Evolutionary conservation across 176 grass and related monocot genomes (phyloP).

Genomic region (Juncus inflexus): DNA sequence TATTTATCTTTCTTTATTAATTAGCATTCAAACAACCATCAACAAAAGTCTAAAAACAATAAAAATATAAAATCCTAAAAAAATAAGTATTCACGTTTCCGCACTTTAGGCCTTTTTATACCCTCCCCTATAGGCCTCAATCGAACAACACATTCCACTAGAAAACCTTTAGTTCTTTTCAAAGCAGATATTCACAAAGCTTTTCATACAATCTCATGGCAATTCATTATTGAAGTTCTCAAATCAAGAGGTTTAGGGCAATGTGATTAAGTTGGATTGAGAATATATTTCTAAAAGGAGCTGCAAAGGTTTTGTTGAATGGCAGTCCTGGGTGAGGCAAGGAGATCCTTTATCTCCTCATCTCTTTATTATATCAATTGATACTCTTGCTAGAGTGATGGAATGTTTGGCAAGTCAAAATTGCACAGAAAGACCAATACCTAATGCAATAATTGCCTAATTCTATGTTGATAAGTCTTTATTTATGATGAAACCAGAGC

Average conservation of each 20-base stretch:
- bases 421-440: no score
- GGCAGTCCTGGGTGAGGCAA: neutral
- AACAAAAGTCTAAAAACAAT: no score
- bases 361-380: neutral
- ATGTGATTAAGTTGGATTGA: neutral
- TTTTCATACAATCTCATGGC: neutral
- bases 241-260: neutral
- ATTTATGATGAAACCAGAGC: no score
- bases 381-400: neutral
- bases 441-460: neutral
- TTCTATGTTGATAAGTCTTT: neutral
- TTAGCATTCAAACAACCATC: no score
- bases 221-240: neutral
- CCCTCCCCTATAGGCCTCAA: no score
- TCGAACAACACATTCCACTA: no score
- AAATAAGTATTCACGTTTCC: no score
- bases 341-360: neutral
- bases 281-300: neutral
- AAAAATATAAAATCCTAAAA: no score
- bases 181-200: no score
- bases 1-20: no score
- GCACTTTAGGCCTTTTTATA: no score
- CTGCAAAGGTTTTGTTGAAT: neutral
- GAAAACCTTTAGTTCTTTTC: no score
- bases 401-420: neutral